phyloP scores from a whole-genome alignment of 2,329 filamentous ascomycete genomes.

The Diaporthe citriasiana region DNA sequence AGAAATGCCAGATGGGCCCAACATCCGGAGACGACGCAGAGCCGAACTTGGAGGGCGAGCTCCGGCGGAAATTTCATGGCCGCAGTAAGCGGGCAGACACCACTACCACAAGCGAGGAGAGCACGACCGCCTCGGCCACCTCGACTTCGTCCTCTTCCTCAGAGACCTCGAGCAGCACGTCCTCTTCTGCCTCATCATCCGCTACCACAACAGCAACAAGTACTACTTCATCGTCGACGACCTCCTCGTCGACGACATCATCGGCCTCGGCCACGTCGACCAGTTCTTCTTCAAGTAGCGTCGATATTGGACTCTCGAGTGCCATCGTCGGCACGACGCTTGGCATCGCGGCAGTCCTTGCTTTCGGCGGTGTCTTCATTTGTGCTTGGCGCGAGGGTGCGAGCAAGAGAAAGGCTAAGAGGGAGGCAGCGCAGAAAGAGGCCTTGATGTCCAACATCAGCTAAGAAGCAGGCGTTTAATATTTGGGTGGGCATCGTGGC shows the following conservation, averaged over 20 bases:
- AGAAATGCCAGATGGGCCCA: conserved; percentile 5
- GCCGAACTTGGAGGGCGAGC: not conserved
- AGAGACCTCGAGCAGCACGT: not conserved
- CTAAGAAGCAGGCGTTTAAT: not conserved
- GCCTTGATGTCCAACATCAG: not conserved
- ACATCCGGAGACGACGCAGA: not conserved
- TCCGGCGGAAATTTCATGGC: conserved; percentile 3
- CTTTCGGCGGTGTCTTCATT: not conserved
- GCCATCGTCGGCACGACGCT: conserved; percentile 9
- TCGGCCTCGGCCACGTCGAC: not conserved
- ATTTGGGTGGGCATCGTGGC: not conserved
- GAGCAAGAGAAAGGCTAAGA: conserved; percentile 2
- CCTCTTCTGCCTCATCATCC: not conserved
- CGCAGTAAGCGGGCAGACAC: not conserved
- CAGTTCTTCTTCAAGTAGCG: not conserved
- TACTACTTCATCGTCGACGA: not conserved
- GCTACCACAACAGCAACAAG: not conserved
- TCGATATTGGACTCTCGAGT: not conserved
- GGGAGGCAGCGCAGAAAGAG: not conserved
- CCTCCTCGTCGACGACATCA: not conserved
- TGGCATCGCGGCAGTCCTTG: not conserved
- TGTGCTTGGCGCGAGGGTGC: not conserved
- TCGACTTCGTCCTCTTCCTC: not conserved
- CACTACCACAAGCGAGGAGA: conserved; percentile 10
- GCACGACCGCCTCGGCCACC: not conserved